These are phyloP conservation scores for Plectosphaerella sp. DNA, from an alignment of 2,329 filamentous ascomycete species.

Conservation along the genomic window DNA sequence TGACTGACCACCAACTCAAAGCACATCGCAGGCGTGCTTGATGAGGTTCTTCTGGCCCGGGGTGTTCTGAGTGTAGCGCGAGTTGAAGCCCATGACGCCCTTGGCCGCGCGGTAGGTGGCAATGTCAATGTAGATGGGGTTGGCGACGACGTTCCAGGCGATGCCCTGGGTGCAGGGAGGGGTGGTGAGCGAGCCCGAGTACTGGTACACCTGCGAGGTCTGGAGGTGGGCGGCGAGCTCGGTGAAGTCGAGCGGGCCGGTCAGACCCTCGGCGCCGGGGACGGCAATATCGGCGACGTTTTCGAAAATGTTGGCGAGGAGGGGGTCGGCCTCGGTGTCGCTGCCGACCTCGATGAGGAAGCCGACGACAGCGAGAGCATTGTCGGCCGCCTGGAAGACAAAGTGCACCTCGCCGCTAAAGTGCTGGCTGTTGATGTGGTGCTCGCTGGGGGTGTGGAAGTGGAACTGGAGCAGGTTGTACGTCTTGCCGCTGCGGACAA, in stretches of 20 bases:
- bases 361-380: conserved; percentile 28
- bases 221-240: conserved; percentile 30
- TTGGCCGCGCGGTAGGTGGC: conserved; percentile 47
- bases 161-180: conserved; percentile 57
- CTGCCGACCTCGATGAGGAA: conserved; percentile 28
- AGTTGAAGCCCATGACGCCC: conserved; percentile 50
- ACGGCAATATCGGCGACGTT: conserved; percentile 30
- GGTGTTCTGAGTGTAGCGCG: conserved; percentile 47
- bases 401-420: conserved; percentile 36
- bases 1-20: neutral
- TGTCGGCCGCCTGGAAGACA: conserved; percentile 28
- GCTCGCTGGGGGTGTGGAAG: conserved; percentile 58
- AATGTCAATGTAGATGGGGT: conserved; percentile 42
- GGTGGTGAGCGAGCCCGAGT: conserved; percentile 57
- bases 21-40: conserved; percentile 10
- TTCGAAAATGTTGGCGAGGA: conserved; percentile 31
- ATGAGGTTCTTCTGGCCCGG: conserved; percentile 40
- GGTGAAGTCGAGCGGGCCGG: conserved; percentile 35
- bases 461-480: conserved; percentile 52
- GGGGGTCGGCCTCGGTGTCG: conserved; percentile 12
- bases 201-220: conserved; percentile 38
- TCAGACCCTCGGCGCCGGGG: conserved; percentile 31
- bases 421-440: conserved; percentile 40
- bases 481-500: conserved; percentile 30
- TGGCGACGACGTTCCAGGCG: conserved; percentile 44